A percentile compares a stretch with the other conserved stretches of the same genome.
phyloP scores from a whole-genome alignment of 2,329 filamentous ascomycete species.

The Penicillium sclerotiorum region DNA sequence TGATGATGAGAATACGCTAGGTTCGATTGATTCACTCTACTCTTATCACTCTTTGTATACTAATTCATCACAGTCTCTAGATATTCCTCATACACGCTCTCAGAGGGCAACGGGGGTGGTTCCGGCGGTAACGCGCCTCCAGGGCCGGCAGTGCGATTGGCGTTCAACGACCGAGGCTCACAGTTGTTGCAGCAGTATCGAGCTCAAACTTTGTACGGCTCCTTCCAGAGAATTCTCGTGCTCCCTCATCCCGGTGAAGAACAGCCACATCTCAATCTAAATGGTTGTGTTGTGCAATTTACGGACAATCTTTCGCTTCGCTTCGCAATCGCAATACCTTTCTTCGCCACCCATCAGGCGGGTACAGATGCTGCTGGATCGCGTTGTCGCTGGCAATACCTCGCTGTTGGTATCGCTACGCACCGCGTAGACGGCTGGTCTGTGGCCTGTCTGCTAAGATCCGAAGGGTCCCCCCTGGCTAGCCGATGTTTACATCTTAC shows the following conservation, averaged over 20 bases:
- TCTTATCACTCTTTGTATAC: too few species aligned
- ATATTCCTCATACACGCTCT: slow-evolving; percentile 23
- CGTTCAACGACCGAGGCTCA: slow-evolving; percentile 39
- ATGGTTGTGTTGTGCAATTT: slow-evolving; percentile 29
- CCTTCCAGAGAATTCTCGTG: slow-evolving; percentile 35
- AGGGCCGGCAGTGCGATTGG: slow-evolving; percentile 33
- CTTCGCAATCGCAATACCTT: slow-evolving; percentile 44
- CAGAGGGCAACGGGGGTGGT: slow-evolving; percentile 14
- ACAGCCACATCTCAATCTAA: slow-evolving; percentile 24
- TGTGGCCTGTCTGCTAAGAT: slow-evolving; percentile 42
- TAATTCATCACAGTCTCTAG: slow-evolving; percentile 17
- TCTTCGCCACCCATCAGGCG: slow-evolving; percentile 40
- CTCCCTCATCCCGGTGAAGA: slow-evolving; percentile 8
- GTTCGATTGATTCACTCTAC: too few species aligned
- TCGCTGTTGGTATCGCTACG: slow-evolving; percentile 42
- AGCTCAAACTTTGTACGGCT: slow-evolving; percentile 37
- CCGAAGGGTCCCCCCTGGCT: slow-evolving; percentile 32
- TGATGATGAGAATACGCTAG: neutral
- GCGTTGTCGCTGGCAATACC: slow-evolving; percentile 43
- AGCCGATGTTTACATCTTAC: slow-evolving; percentile 35
- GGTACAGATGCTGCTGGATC: slow-evolving; percentile 9
- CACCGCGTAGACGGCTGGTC: slow-evolving; percentile 38
- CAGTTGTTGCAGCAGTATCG: slow-evolving; percentile 42
- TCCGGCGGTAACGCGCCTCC: neutral
- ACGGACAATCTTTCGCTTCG: slow-evolving; percentile 27